Conservation (phyloP, 306 rosid genomes). For the Comarum palustre region DNA sequence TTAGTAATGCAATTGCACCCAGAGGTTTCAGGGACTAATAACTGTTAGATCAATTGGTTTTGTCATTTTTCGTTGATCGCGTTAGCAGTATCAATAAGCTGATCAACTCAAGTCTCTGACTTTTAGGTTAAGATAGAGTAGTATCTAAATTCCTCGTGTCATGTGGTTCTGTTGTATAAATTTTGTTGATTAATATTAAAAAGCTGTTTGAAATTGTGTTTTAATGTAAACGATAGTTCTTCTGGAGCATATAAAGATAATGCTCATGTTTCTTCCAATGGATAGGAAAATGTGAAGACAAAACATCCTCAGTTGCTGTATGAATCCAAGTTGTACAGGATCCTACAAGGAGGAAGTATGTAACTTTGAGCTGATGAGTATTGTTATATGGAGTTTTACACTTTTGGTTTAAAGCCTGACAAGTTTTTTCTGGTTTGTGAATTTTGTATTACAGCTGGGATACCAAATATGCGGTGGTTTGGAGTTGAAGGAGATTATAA, state of each 20-base stretch:
- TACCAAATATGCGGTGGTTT: conserved; percentile 90
- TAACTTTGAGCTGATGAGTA: background rate
- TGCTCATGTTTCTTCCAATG: conserved; percentile 27
- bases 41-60: background rate
- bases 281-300: conserved; percentile 90
- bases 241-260: background rate
- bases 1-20: conserved; percentile 2
- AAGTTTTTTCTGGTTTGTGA: conserved; percentile 1
- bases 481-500: conserved; percentile 97
- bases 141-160: background rate
- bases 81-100: background rate
- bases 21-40: background rate
- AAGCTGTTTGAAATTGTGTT: background rate
- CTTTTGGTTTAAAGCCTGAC: background rate
- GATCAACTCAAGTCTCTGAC: background rate
- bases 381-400: background rate
- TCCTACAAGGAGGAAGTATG: conserved; percentile 96
- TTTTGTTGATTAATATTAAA: background rate
- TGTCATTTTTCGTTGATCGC: background rate
- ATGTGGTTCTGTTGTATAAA: background rate
- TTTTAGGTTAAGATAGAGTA: background rate
- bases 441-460: conserved; percentile 68
- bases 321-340: conserved; percentile 91
- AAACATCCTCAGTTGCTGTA: conserved; percentile 96
- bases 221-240: background rate